Conservation (phyloP, 257 asterid species). For the Solanum arcanum region DNA sequence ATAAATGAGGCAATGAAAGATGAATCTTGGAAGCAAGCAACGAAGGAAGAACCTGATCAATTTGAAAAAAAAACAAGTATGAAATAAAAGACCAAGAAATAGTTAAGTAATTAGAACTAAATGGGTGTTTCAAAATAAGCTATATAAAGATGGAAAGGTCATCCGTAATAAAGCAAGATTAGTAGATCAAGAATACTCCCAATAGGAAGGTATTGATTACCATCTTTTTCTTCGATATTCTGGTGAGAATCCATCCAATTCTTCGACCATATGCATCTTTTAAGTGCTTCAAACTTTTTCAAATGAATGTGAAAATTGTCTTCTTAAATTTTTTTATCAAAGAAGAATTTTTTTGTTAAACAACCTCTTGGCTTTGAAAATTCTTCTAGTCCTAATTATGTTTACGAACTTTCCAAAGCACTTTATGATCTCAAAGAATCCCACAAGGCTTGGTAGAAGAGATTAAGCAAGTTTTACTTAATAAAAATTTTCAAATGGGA, state of each 20-base stretch:
- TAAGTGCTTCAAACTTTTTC: not conserved
- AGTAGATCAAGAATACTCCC: not conserved
- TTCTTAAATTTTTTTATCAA: not conserved
- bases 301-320: too few relatives aligned
- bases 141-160: not conserved
- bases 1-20: not conserved
- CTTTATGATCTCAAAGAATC: not conserved
- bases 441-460: not conserved
- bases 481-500: not conserved
- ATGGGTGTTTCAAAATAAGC: not conserved
- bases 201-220: not conserved
- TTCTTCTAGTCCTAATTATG: not conserved
- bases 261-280: too few relatives aligned
- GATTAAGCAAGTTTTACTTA: not conserved
- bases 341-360: too few relatives aligned
- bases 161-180: not conserved
- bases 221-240: not conserved
- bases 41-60: not conserved
- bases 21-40: not conserved
- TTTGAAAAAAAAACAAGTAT: not conserved
- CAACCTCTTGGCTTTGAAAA: not conserved
- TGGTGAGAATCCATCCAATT: not conserved
- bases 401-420: not conserved
- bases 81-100: not conserved
- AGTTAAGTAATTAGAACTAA: not conserved